These are phyloP conservation scores for Beauveria scarabaeidicola DNA, from an alignment of 2,329 filamentous ascomycete species.

Conservation along the genomic window DNA sequence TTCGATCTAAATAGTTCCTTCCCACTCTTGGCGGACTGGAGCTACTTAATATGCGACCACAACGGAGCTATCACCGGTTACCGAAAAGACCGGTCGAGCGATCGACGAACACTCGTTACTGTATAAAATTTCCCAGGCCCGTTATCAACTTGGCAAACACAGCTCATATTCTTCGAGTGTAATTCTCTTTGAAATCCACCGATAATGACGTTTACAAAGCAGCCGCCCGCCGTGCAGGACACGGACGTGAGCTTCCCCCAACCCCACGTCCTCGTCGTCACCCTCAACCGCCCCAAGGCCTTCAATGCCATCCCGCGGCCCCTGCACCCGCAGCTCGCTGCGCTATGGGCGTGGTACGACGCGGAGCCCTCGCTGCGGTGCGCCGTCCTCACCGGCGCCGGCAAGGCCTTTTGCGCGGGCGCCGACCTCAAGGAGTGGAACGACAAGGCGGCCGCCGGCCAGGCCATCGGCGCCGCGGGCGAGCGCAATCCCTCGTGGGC, in stretches of 20 bases:
- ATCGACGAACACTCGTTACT: background rate
- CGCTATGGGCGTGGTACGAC: constrained; percentile 54
- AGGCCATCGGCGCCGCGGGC: background rate
- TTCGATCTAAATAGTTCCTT: too few species aligned
- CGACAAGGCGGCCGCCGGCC: constrained; percentile 7
- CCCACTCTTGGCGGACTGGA: background rate
- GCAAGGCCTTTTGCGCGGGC: constrained; percentile 59
- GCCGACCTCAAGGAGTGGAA: constrained; percentile 60
- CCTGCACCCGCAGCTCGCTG: constrained; percentile 40
- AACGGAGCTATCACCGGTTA: background rate
- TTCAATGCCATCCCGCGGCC: constrained; percentile 48
- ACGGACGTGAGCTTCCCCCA: constrained; percentile 40
- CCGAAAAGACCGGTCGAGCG: background rate
- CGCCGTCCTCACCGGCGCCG: constrained; percentile 54
- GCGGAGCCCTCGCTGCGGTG: constrained; percentile 50
- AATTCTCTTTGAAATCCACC: background rate
- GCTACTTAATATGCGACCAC: background rate
- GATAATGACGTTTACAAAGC: background rate
- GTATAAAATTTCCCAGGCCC: too few species aligned
- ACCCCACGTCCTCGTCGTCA: constrained; percentile 49
- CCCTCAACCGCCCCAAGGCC: constrained; percentile 47
- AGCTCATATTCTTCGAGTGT: background rate
- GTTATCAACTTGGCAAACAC: background rate
- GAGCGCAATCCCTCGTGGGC: constrained; percentile 22
- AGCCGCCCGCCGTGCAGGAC: constrained; percentile 32